These are phyloP conservation scores for Passiflora organensis DNA, from an alignment of 345 rosid genomes.

Conservation along the genomic window DNA sequence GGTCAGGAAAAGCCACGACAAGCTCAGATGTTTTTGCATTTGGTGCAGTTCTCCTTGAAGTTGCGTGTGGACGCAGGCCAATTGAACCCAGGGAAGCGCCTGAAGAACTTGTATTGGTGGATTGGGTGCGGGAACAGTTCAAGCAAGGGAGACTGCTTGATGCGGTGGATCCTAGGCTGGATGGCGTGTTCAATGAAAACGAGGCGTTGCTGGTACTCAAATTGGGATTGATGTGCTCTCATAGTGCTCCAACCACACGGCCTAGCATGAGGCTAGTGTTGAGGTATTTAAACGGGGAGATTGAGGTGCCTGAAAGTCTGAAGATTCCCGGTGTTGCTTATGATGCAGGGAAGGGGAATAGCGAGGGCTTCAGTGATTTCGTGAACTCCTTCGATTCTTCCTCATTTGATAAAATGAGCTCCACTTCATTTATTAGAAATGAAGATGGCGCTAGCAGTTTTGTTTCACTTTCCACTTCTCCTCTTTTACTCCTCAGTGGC, in stretches of 20 bases:
- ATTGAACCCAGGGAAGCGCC: constrained; percentile 13
- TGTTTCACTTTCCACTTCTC: constrained; percentile 35
- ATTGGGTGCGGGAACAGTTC: constrained; percentile 16
- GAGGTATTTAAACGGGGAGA: constrained; percentile 15
- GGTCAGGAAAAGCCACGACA: constrained; percentile 22
- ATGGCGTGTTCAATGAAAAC: constrained; percentile 6
- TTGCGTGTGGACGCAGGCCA: constrained; percentile 19
- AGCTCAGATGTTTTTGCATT: constrained; percentile 24
- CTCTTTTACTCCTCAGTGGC: constrained; percentile 22
- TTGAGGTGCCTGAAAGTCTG: constrained; percentile 8
- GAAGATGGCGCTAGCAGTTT: constrained; percentile 15
- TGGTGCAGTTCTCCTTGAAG: constrained; percentile 24
- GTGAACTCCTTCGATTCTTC: constrained; percentile 31
- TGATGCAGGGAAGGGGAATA: not conserved
- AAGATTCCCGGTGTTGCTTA: not conserved
- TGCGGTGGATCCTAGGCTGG: constrained; percentile 10
- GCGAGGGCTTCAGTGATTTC: constrained; percentile 34
- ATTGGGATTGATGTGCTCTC: constrained; percentile 19
- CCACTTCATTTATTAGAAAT: constrained; percentile 17
- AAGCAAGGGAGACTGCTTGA: constrained; percentile 11
- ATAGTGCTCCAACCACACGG: constrained; percentile 6
- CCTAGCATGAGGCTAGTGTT: constrained; percentile 21
- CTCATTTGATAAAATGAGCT: constrained; percentile 26
- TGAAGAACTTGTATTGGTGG: constrained; percentile 20
- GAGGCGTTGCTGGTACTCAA: constrained; percentile 15